Evolutionary conservation across 1,139 yeast species (phyloP), one percentile per base, ranked within the genome.

Genomic region (Geotrichum candidum): DNA sequence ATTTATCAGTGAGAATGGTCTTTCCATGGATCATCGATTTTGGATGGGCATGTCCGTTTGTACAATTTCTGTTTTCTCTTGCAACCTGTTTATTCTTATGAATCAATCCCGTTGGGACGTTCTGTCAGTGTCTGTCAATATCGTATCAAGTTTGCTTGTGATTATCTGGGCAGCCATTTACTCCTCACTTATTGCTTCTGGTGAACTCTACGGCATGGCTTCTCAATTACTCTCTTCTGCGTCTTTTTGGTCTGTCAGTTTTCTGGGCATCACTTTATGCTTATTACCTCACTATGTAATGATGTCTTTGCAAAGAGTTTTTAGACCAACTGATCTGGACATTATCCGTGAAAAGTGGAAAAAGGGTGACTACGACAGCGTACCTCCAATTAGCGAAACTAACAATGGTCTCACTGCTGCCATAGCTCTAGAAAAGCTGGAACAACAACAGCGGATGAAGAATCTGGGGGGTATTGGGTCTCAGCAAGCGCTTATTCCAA

Each of bases 31-130:
- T 69, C 96, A 90, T 73, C 82, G 97, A 69, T 91, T 85, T 73
- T 85, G 87, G 78, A 82, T 91, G 69, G 99, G 99, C 74, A 82
- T 87, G 2, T 79, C 84, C 61, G 92, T 89, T 51, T 88, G 96
- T 1, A 82, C 90, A 46, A 87, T 92, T 66, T 84, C 96, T 2
- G 89, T 90, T 65, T 78, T 87, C 58, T 79, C 96, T 3, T 91
- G 97, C 76, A 90, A 94, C 74, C 70, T 84, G 23, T 91, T 87
- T 76, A 86, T 92, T 60, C 70, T 90, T 69, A 75, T 88, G 69
- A 96, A 91, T 72, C 96, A 90, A 74, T 85, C 84, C 72, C 82
- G 96, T 69, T 94, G 99, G 99, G 99, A 94, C 76, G 90, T 96
- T 95, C 77, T 90, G 60, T 85, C 92, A 9, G 67, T 80, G n/a